Conservation (phyloP, 495 filamentous ascomycete genomes). For the Beverwykella pulmonaria region DNA sequence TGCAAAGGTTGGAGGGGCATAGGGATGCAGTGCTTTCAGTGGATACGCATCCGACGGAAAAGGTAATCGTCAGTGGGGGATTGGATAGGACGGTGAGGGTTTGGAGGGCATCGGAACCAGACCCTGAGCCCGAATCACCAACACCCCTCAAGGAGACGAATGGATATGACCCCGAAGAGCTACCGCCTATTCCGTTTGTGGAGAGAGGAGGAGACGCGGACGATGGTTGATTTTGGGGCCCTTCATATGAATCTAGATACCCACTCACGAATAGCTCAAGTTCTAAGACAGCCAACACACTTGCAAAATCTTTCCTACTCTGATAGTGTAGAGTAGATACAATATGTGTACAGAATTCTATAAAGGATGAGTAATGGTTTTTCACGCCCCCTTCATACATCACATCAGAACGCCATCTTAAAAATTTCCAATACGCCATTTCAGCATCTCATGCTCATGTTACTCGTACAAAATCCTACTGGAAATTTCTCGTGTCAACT, state of each 20-base stretch:
- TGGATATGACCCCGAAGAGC: constrained; percentile 4
- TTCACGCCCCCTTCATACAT: background rate
- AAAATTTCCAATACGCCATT: background rate
- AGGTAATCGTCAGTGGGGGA: constrained; percentile 55
- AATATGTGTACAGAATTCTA: constrained; percentile 19
- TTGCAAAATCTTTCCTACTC: background rate
- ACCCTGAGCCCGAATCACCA: background rate
- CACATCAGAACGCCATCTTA: background rate
- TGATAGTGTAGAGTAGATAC: constrained; percentile 10
- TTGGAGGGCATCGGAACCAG: constrained; percentile 53
- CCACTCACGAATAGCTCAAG: background rate
- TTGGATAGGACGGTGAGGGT: constrained; percentile 66
- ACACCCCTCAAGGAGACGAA: background rate
- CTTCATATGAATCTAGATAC: background rate
- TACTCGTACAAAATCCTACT: background rate
- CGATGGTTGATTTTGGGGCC: background rate
- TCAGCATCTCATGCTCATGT: background rate
- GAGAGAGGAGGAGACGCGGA: background rate
- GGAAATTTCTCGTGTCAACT: background rate
- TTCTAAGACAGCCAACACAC: too few species aligned
- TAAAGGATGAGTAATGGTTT: background rate
- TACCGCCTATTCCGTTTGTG: constrained; percentile 7
- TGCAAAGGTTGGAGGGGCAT: constrained; percentile 74
- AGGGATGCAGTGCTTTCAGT: constrained; percentile 83
- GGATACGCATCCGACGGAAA: constrained; percentile 56